Conservation (phyloP, 2,329 filamentous ascomycete genomes). For the Trichoderma breve region DNA sequence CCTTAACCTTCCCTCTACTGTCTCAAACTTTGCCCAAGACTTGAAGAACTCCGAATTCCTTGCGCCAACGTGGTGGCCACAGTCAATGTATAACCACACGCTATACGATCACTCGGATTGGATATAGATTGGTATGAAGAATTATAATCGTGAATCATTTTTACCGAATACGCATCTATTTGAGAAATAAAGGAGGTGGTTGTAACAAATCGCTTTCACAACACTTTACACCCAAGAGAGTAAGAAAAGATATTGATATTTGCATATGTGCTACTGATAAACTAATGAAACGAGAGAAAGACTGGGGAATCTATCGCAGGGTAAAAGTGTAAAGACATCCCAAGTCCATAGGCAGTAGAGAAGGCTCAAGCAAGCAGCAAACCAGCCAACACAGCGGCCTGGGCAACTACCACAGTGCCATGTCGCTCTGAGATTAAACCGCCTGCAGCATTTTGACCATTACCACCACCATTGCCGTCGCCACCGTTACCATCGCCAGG, state of each 20-base stretch:
- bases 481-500: conserved; percentile 8
- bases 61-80: not conserved
- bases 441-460: conserved; percentile 18
- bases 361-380: conserved; percentile 28
- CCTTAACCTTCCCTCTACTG: not conserved
- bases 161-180: not conserved
- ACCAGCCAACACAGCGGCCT: conserved; percentile 31
- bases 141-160: not conserved
- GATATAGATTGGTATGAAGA: not conserved
- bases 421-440: conserved; percentile 24
- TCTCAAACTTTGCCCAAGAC: not conserved
- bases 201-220: not conserved
- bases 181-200: not conserved
- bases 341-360: not conserved
- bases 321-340: not conserved
- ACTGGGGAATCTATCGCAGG: not conserved
- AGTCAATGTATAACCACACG: not conserved
- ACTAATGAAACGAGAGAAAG: not conserved
- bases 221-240: not conserved
- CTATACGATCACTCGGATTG: not conserved
- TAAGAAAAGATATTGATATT: not conserved
- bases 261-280: not conserved
- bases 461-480: not conserved
- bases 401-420: conserved; percentile 27
- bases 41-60: not conserved